A percentile compares a stretch with the other conserved stretches of the same genome.
Evolutionary conservation across 345 rosid species (phyloP).

Genomic region (Acer campestre): DNA sequence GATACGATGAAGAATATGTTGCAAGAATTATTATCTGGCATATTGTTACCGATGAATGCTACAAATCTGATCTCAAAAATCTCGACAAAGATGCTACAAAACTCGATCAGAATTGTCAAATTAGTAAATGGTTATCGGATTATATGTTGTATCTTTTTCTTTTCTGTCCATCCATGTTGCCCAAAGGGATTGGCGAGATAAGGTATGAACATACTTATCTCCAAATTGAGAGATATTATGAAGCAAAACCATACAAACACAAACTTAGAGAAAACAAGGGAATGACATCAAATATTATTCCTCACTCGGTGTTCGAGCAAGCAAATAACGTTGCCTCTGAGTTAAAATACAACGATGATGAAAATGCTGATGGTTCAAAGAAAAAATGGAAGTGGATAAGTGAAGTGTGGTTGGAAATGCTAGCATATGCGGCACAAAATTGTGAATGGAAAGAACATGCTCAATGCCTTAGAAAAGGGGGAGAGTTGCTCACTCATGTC

Average conservation of each 20-base stretch:
- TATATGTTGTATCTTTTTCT: neutral
- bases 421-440: neutral
- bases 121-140: neutral
- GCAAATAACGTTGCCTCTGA: neutral
- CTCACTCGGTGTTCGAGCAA: neutral
- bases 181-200: neutral
- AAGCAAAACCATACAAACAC: neutral
- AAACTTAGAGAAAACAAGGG: neutral
- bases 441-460: conserved; percentile 7
- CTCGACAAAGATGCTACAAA: neutral
- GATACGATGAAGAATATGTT: conserved; percentile 9
- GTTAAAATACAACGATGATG: neutral
- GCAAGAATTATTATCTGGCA: conserved; percentile 27
- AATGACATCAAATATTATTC: neutral
- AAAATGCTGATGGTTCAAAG: too few species aligned
- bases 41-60: conserved; percentile 16
- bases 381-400: neutral
- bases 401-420: neutral
- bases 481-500: conserved; percentile 32
- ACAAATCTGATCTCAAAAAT: neutral
- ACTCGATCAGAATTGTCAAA: neutral
- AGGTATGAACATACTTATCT: neutral
- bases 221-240: neutral
- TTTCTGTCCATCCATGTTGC: neutral
- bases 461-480: conserved; percentile 22